phyloP scores from a whole-genome alignment of 257 asterid genomes.

The Gentiana straminea region DNA sequence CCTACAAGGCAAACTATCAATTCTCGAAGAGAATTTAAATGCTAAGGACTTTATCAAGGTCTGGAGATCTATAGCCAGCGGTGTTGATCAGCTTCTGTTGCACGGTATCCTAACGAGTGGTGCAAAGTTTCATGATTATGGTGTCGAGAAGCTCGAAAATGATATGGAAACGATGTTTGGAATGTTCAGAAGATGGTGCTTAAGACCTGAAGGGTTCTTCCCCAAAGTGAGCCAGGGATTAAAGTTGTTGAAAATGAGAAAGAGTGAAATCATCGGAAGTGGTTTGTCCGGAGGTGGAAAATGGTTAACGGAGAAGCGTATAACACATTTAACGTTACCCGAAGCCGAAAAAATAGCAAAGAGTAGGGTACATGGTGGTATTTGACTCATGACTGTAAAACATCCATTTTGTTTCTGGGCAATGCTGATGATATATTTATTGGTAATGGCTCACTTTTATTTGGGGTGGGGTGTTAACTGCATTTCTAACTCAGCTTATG shows the following conservation, averaged over 20 bases:
- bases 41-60: slow-evolving; percentile 50
- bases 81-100: slow-evolving; percentile 54
- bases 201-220: slow-evolving; percentile 95
- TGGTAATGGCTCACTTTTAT: no score
- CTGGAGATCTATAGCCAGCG: slow-evolving; percentile 80
- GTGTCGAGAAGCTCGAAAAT: slow-evolving; percentile 61
- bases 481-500: no score
- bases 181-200: slow-evolving; percentile 61
- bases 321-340: slow-evolving; percentile 40
- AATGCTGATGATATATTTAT: no score
- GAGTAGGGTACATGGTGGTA: slow-evolving; percentile 38
- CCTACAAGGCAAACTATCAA: slow-evolving; percentile 58
- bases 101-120: slow-evolving; percentile 42
- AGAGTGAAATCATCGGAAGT: slow-evolving; percentile 27
- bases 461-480: no score
- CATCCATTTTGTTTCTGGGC: no score
- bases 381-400: no score
- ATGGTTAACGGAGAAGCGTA: slow-evolving; percentile 70
- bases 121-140: slow-evolving; percentile 52
- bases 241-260: slow-evolving; percentile 58
- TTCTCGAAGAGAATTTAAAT: slow-evolving; percentile 57
- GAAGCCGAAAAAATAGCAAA: slow-evolving; percentile 64
- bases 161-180: slow-evolving; percentile 59
- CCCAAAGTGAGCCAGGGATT: slow-evolving; percentile 63
- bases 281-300: slow-evolving; percentile 49